phyloP scores from a whole-genome alignment of 148 eudicot species.

The Heliosperma pusillum region DNA sequence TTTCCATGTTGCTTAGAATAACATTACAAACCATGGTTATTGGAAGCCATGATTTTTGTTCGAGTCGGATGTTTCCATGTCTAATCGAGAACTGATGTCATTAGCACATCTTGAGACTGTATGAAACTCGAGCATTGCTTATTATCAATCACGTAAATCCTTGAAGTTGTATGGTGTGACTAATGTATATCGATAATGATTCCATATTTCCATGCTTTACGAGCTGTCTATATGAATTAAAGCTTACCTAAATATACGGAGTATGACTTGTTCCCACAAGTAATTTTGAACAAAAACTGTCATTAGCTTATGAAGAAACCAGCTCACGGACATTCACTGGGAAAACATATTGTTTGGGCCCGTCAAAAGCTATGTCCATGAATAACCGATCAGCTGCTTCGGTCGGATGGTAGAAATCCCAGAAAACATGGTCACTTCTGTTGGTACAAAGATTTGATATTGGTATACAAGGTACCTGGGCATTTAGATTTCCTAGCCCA shows the following conservation, averaged over 20 bases:
- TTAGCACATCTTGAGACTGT: not conserved
- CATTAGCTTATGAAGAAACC: constrained; percentile 32
- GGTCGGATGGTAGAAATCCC: constrained; percentile 89
- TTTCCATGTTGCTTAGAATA: constrained; percentile 28
- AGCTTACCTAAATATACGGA: not conserved
- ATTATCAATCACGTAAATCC: not conserved
- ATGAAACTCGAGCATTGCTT: not conserved
- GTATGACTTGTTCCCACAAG: not conserved
- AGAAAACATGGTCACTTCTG: constrained; percentile 66
- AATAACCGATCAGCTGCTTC: constrained; percentile 54
- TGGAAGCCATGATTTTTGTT: not conserved
- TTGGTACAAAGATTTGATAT: constrained; percentile 53
- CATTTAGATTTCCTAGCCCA: constrained; percentile 68
- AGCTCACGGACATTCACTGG: constrained; percentile 59
- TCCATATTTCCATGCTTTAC: not conserved
- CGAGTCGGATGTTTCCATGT: not conserved
- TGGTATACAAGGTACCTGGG: constrained; percentile 59
- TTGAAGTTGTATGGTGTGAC: not conserved
- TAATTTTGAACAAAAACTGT: constrained; percentile 9
- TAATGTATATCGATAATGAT: not conserved
- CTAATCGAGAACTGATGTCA: not conserved
- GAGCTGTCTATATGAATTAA: not conserved
- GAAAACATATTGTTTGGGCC: constrained; percentile 33
- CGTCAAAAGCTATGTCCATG: constrained; percentile 37
- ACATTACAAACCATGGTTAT: not conserved